Evolutionary conservation across 2,329 filamentous ascomycete genomes (phyloP), one percentile per base, ranked within the genome.

Genomic region (Pseudogymnoascus sp.): DNA sequence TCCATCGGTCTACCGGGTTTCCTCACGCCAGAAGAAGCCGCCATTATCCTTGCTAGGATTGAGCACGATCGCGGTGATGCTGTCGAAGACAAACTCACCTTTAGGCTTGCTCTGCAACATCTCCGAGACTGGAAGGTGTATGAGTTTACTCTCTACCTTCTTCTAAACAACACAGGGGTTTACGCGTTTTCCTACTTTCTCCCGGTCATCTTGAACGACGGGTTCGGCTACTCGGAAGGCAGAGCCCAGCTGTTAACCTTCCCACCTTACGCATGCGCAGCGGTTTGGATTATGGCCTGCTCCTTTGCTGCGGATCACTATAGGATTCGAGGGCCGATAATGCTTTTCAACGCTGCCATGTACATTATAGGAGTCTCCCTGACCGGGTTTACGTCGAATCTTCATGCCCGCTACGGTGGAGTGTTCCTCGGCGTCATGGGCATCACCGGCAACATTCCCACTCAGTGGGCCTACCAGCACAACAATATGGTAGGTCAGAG

Each of bases 1-100:
- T 21, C 21, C 21, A 21, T 21, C 21, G 21, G 21, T 21, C 21
- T 21, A 21, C 21, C 21, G 21, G 21, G 21, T 21, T 80, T 79
- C 63, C 64, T 81, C 60, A 79, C 70, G 8, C 73, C 74, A 39
- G 66, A 74, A 3, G 76, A 81, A 66, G 73, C 74, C 58, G 68
- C 75, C 45, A 79, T 80, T 64, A 78, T 78, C 0, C 65, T 73
- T 0, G 75, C 77, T 63, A 70, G 79, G n/a, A 74, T 81, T 9
- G 67, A 72, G 1, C 67, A 73, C 15, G 77, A 76, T 71, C 72
- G 60, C 6, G 48, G 40, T 2, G 48, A 58, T 21, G 48, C 25
- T 8, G 45, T 25, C 10, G 13, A 27, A 27, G 45, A 52, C 45
- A 48, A 48, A 36, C 6, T 60, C 13, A 60, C 59, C 4, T 21